A percentile compares a stretch with the other conserved stretches of the same genome.
Evolutionary conservation across 805 yeast genomes (phyloP).

Genomic region (Spathaspora sp.): DNA sequence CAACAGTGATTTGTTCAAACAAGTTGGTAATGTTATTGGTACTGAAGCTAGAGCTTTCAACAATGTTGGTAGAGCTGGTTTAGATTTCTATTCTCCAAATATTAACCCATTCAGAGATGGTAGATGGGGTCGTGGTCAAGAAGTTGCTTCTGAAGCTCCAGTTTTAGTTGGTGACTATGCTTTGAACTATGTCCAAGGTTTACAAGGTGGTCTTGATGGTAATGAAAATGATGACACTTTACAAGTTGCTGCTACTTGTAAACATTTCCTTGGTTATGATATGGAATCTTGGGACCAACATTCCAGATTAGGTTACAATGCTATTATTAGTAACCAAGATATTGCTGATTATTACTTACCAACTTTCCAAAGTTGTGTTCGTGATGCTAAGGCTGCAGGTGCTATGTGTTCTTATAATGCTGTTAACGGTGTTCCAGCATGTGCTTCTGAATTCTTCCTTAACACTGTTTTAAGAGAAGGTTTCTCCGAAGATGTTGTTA

Average conservation of each 20-base stretch:
- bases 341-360: constrained; percentile 6
- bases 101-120: constrained; percentile 5
- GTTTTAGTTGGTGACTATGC: constrained; percentile 4
- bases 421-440: constrained; percentile 6
- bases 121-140: constrained; percentile 9
- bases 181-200: constrained; percentile 4
- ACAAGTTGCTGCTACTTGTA: constrained; percentile 7
- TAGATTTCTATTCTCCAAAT: constrained; percentile 5
- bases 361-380: constrained; percentile 8
- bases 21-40: constrained; percentile 2
- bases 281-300: constrained; percentile 7
- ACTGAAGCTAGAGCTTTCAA: constrained; percentile 7
- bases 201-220: constrained; percentile 9
- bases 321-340: constrained; percentile 7
- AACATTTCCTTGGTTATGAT: constrained; percentile 9
- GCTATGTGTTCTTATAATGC: constrained; percentile 7
- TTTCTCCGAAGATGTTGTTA: constrained; percentile 1
- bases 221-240: constrained; percentile 1
- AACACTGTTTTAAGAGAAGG: constrained; percentile 4
- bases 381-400: constrained; percentile 7
- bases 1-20: constrained; percentile 2
- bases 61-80: constrained; percentile 6
- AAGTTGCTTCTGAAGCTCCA: constrained; percentile 8
- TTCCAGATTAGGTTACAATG: constrained; percentile 6
- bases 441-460: constrained; percentile 5